Evolutionary conservation across 2,329 filamentous ascomycete genomes (phyloP), one percentile per base, ranked within the genome.

Genomic region (Dactylella cylindrospora): DNA sequence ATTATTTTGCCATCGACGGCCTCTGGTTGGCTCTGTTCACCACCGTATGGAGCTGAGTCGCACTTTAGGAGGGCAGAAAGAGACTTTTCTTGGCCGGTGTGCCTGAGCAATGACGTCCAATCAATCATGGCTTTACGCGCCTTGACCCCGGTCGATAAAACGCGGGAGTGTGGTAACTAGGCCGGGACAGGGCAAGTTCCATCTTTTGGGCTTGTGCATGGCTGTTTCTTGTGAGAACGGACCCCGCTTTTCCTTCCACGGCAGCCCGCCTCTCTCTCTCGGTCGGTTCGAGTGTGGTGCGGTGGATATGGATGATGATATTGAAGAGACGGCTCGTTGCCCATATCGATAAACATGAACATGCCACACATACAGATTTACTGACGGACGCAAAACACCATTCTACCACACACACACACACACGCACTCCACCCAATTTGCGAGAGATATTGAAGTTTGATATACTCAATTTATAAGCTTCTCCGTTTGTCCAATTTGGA

Each of bases 151-250:
- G 57, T 50, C 32, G 17, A 32, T 54, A 62, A 54, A 62, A 62
- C 57, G 57, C 57, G 57, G 57, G 57, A 62, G 43, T 53, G 43
- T 54, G 57, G 57, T 62, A 49, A 54, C 57, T 54, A 62, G 44
- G 50, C 57, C 57, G 49, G 57, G 57, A 62, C 57, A 53, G 32
- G 57, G 41, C 49, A 50, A 44, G 49, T 54, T 54, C 57, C 49
- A 47, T 49, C 57, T 54, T 54, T 36, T n/a, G n/a, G 55, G 41
- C 49, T 61, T 29, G 41, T 47, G 47, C 47, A 61, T 53, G 55
- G 55, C 39, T 25, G 40, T 26, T 25, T 54, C 35, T 53, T 41
- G 17, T 52, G 28, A 43, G 46, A 47, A 39, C 29, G 15, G 49
- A 62, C 57, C 57, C 57, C 57, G 57, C 57, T 50, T 62, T 45